A percentile compares a stretch with the other conserved stretches of the same genome.
These are phyloP conservation scores for Linnemannia elongata DNA, from an alignment of 192 early-diverging fungal genomes.

Conservation along the genomic window DNA sequence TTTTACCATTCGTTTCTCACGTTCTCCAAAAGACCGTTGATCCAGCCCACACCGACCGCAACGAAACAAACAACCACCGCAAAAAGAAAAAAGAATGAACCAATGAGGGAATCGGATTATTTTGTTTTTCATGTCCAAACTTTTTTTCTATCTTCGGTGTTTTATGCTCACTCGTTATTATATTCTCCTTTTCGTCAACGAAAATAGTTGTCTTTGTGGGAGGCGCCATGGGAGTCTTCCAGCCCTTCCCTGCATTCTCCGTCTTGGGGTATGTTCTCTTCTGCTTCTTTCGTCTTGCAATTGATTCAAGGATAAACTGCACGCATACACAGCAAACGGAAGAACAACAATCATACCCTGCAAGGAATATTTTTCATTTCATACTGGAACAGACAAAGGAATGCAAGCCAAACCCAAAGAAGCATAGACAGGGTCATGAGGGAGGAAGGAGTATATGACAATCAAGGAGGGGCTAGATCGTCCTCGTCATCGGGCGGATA, in stretches of 20 bases:
- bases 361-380: background rate
- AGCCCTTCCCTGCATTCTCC: conserved; percentile 48
- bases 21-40: background rate
- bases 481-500: background rate
- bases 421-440: background rate
- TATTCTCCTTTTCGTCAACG: background rate
- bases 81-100: conserved; percentile 18
- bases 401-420: background rate
- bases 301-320: background rate
- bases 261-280: conserved; percentile 33
- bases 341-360: background rate
- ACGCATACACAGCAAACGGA: background rate
- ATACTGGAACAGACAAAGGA: background rate
- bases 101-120: background rate
- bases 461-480: background rate
- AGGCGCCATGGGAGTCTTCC: conserved; percentile 33
- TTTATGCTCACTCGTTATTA: background rate
- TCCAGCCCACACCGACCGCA: background rate
- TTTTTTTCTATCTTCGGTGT: background rate
- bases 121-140: background rate
- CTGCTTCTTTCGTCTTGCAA: background rate
- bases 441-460: too few species aligned
- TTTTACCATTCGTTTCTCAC: too few species aligned
- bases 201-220: conserved; percentile 49
- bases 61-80: background rate